Evolutionary conservation across 768 basidiomycete species (phyloP), one percentile per base, ranked within the genome.

Genomic region (Lactifluus rugatus): DNA sequence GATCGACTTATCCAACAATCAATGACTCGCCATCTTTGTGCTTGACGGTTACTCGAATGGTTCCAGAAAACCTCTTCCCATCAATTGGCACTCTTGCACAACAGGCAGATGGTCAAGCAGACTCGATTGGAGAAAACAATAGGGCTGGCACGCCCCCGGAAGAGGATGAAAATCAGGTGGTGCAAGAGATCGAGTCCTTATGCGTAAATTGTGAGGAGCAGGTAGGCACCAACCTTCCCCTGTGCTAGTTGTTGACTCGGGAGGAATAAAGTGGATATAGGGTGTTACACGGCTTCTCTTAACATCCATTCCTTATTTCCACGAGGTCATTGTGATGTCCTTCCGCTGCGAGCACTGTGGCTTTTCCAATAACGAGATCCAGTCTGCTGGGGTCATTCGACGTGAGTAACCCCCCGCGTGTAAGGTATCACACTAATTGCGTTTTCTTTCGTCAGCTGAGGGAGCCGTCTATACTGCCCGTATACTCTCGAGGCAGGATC

Each of bases 291-390:
- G 93, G 44, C 72, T 99, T 65, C 81, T 99, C 65, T 75, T 99
- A 49, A 97, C 94, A 0, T 83, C 85, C 2, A 99, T 99, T 49
- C 96, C 96, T 0, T 98, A 84, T 76, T 98, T 98, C 76, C 78
- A 82, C 46, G 91, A 99, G 70, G 85, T 98, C 52, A 89, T 99
- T 62, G 82, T 98, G 60, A 93, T 95, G 84, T 94, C 92, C 39
- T 99, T 99, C 75, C 81, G 87, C 56, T 99, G 96, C 69, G 91
- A 95, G 57, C 85, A 93, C 66, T 99, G 96, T 66, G 93, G 93
- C 9, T 72, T 77, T 62, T 70, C 78, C 41, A 98, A 99, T 71
- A 99, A 95, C 69, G 95, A 98, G 72, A 85, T 95, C 46, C 93
- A 97, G 66, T 82, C 89, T 8, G 96, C 96, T 0, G 89, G 89